Evolutionary conservation across 2,329 filamentous ascomycete genomes (phyloP).

Genomic region (Beauveria caledonica): DNA sequence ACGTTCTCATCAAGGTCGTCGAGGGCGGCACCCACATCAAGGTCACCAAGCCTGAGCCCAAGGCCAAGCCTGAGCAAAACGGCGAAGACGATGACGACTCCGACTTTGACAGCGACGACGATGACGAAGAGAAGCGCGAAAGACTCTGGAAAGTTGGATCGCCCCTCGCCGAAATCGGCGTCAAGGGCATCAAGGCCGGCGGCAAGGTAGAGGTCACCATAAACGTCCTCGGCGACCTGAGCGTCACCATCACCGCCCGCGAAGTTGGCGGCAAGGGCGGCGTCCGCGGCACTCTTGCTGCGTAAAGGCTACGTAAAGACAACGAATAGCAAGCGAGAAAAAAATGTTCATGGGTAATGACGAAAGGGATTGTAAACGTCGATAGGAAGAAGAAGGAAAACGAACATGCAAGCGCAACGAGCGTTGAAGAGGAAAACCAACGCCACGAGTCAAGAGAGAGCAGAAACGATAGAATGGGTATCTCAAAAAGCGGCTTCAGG

Average conservation of each 20-base stretch:
- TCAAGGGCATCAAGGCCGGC: slow-evolving; percentile 78
- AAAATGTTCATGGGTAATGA: not conserved
- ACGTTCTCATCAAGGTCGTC: slow-evolving; percentile 79
- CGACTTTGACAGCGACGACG: slow-evolving; percentile 54
- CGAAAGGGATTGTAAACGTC: not conserved
- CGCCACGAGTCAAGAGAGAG: no score
- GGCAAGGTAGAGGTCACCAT: slow-evolving; percentile 90
- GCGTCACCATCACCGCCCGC: slow-evolving; percentile 70
- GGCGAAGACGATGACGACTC: slow-evolving; percentile 53
- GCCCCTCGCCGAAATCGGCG: slow-evolving; percentile 73
- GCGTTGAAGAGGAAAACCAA: no score
- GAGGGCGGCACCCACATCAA: slow-evolving; percentile 91
- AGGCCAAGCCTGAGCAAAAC: slow-evolving; percentile 62
- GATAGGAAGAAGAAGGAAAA: not conserved
- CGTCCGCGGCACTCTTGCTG: slow-evolving; percentile 52
- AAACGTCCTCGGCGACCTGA: slow-evolving; percentile 73
- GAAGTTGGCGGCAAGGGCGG: slow-evolving; percentile 85
- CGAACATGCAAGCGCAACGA: no score
- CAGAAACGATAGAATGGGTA: not conserved
- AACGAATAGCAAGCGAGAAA: not conserved
- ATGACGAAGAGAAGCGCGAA: slow-evolving; percentile 76
- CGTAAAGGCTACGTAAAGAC: slow-evolving; percentile 15
- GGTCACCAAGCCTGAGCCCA: slow-evolving; percentile 78
- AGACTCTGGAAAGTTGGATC: slow-evolving; percentile 86
- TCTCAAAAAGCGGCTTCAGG: not conserved